A percentile compares a stretch with the other conserved stretches of the same genome.
Conservation (phyloP, 768 basidiomycete species). For the Suillus weaverae region DNA sequence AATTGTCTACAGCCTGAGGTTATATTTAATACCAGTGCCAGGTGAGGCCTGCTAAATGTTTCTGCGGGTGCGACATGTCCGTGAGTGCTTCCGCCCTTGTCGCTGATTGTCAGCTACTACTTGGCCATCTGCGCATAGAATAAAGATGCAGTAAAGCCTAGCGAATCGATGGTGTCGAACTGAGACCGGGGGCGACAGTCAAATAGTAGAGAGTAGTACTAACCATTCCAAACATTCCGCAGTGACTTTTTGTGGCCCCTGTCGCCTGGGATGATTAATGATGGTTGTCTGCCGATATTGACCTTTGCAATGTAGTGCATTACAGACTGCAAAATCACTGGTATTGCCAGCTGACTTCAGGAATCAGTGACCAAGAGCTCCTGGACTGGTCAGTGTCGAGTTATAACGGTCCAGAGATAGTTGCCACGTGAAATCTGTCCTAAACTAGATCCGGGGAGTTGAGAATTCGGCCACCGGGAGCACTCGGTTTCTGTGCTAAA, state of each 20-base stretch:
- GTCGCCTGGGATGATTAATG: not conserved
- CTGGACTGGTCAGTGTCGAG: no score
- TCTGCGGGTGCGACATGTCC: conserved; percentile 16
- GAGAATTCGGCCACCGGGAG: not conserved
- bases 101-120: not conserved
- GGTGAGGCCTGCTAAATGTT: conserved; percentile 10
- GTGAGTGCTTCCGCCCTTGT: not conserved
- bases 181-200: not conserved
- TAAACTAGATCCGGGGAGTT: not conserved
- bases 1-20: not conserved
- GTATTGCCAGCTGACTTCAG: not conserved
- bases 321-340: not conserved
- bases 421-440: not conserved
- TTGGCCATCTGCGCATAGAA: not conserved
- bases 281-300: not conserved
- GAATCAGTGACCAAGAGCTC: not conserved
- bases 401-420: no score
- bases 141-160: not conserved
- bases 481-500: not conserved
- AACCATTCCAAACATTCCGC: not conserved
- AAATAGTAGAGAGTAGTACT: not conserved
- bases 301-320: not conserved
- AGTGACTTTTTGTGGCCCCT: not conserved
- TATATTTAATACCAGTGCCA: conserved; percentile 12
- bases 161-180: not conserved